Base-by-base conservation (phyloP, 2,329 filamentous ascomycete species). In the Alternaria arborescens region DNA sequence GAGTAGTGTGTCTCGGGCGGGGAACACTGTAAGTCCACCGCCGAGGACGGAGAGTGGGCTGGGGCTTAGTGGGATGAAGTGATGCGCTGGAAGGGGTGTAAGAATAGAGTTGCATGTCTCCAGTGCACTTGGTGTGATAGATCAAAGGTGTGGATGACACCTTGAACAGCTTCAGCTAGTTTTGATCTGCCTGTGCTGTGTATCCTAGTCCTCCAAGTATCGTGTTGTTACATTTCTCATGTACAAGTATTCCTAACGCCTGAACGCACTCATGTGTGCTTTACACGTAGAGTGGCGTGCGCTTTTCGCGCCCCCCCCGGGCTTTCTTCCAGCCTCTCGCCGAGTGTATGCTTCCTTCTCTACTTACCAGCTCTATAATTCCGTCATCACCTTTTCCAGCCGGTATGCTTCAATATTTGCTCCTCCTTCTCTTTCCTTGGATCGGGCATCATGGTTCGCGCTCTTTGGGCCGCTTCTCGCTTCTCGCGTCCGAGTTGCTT, bases 401-500 rank as follows among this genome's bases (percentile, higher is more conserved):
- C 71, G 2, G 67, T 71, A 47, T 75, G 74, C 64, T 71, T 70
- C 28, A 74, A 26, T 22, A 74, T 66, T 55, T 68, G 64, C 42
- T 72, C 64, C 34, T 70, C 66, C 62, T 74, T 71, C 50, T 67
- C 68, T 36, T 72, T 68, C 28, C 70, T 63, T 10, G 71, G 72
- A 42, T 76, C 71, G 0, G 68, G 61, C 28, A 59, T 46, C 47
- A 64, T 51, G 5, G 64, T 60, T 18, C 69, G 71, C 32, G 55
- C 52, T 55, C 65, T 65, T 38, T 42, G 60, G 1, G 47, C 47
- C 7, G 68, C 67, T 8, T 61, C 50, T 36, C 66, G 66, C 52
- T 60, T 65, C 47, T 77, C 68, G 26, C 70, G 67, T 36, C 61
- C 61, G 60, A 67, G 47, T 32, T 75, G 72, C 68, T 75, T 77